Conservation (phyloP, 2,329 filamentous ascomycete species). For the Fonsecaea erecta region DNA sequence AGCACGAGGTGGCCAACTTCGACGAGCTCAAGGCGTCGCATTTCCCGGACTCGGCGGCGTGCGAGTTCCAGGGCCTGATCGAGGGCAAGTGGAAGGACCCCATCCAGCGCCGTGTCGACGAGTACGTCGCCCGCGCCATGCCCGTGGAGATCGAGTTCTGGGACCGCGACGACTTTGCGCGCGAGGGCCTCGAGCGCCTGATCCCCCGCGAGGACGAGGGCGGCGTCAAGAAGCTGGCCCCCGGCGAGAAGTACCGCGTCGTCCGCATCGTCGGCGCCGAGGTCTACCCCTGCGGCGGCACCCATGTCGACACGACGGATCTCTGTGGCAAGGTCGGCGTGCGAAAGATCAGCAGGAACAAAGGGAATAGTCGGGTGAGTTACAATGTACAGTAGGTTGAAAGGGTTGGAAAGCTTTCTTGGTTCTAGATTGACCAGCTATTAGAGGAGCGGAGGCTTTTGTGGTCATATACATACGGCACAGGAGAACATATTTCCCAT, state of each 20-base stretch:
- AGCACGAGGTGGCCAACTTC: constrained; percentile 58
- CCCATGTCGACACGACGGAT: constrained; percentile 68
- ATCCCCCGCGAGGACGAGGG: constrained; percentile 53
- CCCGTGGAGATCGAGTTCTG: constrained; percentile 70
- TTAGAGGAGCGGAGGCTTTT: no score
- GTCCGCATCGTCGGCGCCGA: constrained; percentile 72
- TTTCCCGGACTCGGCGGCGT: constrained; percentile 68
- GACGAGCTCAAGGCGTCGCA: constrained; percentile 74
- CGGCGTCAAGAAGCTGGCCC: constrained; percentile 42
- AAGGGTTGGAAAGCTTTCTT: neutral
- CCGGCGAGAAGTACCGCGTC: constrained; percentile 64
- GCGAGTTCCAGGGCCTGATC: constrained; percentile 71
- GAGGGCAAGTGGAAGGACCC: constrained; percentile 64
- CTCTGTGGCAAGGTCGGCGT: constrained; percentile 65
- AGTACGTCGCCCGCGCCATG: constrained; percentile 60
- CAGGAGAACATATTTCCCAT: no score
- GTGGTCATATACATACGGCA: no score
- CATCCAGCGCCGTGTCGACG: constrained; percentile 67
- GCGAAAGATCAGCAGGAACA: constrained; percentile 68
- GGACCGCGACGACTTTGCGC: constrained; percentile 65
- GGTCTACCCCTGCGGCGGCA: constrained; percentile 75
- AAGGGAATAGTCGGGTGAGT: constrained; percentile 65
- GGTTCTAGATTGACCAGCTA: no score
- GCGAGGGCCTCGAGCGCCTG: constrained; percentile 60
- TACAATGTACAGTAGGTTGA: constrained; percentile 46